Conservation (phyloP, 768 basidiomycete species). For the Rhodotorula toruloides region DNA sequence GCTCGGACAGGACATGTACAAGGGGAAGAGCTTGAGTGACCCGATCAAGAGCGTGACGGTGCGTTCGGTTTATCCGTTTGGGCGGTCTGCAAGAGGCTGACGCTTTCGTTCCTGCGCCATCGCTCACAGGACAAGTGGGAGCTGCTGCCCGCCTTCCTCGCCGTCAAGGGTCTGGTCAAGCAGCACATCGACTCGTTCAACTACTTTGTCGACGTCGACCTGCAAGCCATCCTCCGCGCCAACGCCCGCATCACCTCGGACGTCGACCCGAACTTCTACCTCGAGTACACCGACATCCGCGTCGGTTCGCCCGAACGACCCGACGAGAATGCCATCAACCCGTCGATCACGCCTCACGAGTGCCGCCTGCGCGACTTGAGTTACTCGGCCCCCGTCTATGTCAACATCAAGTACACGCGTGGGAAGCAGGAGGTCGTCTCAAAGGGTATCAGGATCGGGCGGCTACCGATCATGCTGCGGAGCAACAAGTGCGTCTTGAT, state of each 20-base stretch:
- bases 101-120: background rate
- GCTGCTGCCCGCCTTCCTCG: conserved; percentile 87
- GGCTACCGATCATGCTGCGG: conserved; percentile 91
- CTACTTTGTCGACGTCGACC: conserved; percentile 94
- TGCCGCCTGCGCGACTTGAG: conserved; percentile 92
- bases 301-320: conserved; percentile 87
- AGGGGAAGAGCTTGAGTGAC: conserved; percentile 74
- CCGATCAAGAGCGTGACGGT: conserved; percentile 88
- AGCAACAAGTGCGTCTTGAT: conserved; percentile 91
- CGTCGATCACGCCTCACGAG: conserved; percentile 88
- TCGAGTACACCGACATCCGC: conserved; percentile 91
- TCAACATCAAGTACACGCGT: conserved; percentile 89
- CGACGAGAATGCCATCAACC: conserved; percentile 71
- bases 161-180: conserved; percentile 97
- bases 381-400: conserved; percentile 85
- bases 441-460: conserved; percentile 76
- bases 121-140: conserved; percentile 84
- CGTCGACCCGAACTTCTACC: conserved; percentile 87
- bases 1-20: conserved; percentile 40
- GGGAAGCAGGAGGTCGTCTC: conserved; percentile 82
- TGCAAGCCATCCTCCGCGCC: conserved; percentile 91
- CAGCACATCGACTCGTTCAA: conserved; percentile 99
- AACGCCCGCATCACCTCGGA: conserved; percentile 93
- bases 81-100: background rate
- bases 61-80: conserved; percentile 42